Evolutionary conservation across 2,329 filamentous ascomycete species (phyloP).

Genomic region (Colletotrichum truncatum): DNA sequence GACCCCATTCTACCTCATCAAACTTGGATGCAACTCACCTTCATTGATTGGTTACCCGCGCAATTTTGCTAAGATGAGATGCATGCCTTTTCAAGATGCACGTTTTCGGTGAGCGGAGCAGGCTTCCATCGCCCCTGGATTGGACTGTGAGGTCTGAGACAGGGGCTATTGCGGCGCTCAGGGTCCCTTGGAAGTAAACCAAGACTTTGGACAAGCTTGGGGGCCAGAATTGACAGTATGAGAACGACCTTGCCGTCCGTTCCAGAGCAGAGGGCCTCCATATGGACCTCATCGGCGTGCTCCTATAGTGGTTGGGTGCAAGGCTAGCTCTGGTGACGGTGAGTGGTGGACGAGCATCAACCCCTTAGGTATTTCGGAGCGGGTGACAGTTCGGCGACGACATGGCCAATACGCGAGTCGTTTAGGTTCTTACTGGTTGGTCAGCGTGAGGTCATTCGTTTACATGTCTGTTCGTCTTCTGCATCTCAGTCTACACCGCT

Average conservation of each 20-base stretch:
- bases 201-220: neutral
- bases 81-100: neutral
- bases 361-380: neutral
- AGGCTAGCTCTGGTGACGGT: no score
- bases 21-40: neutral
- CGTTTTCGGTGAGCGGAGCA: neutral
- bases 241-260: neutral
- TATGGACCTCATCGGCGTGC: no score
- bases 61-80: neutral
- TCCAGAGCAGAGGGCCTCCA: no score
- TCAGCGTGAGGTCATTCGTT: neutral
- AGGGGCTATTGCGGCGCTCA: neutral
- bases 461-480: neutral
- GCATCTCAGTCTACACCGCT: neutral
- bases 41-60: neutral
- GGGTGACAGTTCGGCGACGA: neutral
- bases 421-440: neutral
- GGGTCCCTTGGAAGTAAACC: neutral
- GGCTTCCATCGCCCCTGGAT: neutral
- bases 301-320: no score
- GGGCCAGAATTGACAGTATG: neutral
- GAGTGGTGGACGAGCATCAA: no score
- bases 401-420: neutral
- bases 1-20: neutral
- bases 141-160: conserved; percentile 4